Evolutionary conservation across 805 yeast genomes (phyloP).

Genomic region (Monosporozyma yasuniensis): DNA sequence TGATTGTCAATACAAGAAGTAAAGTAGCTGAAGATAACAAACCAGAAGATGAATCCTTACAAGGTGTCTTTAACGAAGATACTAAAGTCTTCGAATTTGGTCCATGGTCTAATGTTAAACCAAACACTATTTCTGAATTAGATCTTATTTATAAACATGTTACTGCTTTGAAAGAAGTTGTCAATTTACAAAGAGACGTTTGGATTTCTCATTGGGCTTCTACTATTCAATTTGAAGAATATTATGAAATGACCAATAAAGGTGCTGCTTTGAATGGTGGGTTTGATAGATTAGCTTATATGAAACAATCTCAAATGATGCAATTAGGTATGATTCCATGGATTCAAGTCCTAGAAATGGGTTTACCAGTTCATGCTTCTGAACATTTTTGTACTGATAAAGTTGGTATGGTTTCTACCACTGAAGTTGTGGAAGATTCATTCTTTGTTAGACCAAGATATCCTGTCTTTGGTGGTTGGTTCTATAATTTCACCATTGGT

Average conservation of each 20-base stretch:
- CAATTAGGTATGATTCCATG: slow-evolving; percentile 1
- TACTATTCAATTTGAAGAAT: slow-evolving; percentile 69
- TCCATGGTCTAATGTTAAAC: slow-evolving; percentile 39
- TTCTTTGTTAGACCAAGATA: slow-evolving; percentile 72
- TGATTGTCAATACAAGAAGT: slow-evolving; percentile 35
- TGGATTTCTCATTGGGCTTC: slow-evolving; percentile 88
- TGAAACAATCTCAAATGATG: slow-evolving; percentile 25
- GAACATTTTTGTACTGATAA: slow-evolving; percentile 78
- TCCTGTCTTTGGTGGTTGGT: slow-evolving; percentile 97
- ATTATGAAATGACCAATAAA: slow-evolving; percentile 66
- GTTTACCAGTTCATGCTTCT: slow-evolving; percentile 35
- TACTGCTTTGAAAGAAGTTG: slow-evolving; percentile 53
- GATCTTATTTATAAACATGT: slow-evolving; percentile 56
- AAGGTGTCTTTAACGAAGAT: slow-evolving; percentile 20
- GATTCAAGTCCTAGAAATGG: slow-evolving; percentile 2
- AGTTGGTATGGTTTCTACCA: slow-evolving; percentile 86
- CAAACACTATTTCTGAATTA: slow-evolving; percentile 38
- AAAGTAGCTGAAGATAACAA: slow-evolving; percentile 12
- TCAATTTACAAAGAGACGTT: slow-evolving; percentile 55
- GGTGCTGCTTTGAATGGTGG: slow-evolving; percentile 65
- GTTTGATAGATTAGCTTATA: slow-evolving; percentile 74
- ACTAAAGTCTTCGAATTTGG: slow-evolving; percentile 34
- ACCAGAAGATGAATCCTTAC: slow-evolving; percentile 23
- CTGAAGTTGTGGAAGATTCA: slow-evolving; percentile 28
- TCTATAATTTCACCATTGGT: slow-evolving; percentile 91